Percentiles rank a stretch among this genome's conserved stretches.
phyloP scores from a whole-genome alignment of 768 basidiomycete genomes.

The Pisolithus albus region DNA sequence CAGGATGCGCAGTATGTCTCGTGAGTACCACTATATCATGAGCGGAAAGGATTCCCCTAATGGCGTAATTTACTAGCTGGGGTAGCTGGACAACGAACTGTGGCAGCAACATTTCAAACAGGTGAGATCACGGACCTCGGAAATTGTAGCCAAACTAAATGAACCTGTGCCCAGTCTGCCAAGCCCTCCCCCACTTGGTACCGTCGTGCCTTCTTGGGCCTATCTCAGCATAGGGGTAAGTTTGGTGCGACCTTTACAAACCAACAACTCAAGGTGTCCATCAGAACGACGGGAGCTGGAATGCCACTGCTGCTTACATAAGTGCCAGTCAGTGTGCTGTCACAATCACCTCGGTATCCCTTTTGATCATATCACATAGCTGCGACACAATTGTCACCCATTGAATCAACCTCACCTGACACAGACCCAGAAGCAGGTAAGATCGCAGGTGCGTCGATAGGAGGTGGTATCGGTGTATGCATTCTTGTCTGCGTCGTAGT shows the following conservation, averaged over 20 bases:
- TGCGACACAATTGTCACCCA: not conserved
- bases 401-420: not conserved
- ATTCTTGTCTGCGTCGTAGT: slow-evolving; percentile 5
- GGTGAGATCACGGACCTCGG: not conserved
- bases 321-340: not conserved
- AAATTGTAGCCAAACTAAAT: not conserved
- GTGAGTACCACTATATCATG: slow-evolving; percentile 7
- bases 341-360: not conserved
- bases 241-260: not conserved
- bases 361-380: not conserved
- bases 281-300: not conserved
- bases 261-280: not conserved
- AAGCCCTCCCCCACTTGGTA: slow-evolving; percentile 15
- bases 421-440: slow-evolving; percentile 5
- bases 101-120: not conserved
- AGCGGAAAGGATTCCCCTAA: not conserved
- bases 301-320: not conserved
- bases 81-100: slow-evolving; percentile 1
- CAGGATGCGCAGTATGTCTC: slow-evolving; percentile 10
- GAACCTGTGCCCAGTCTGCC: slow-evolving; percentile 11
- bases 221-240: slow-evolving; percentile 11
- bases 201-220: slow-evolving; percentile 24
- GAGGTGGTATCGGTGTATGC: slow-evolving; percentile 7
- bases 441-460: slow-evolving; percentile 18
- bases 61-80: not conserved